Evolutionary conservation across 352 stramenopile genomes (phyloP), one percentile per base, ranked within the genome.

Genomic region (Globisporangium camurandrum): DNA sequence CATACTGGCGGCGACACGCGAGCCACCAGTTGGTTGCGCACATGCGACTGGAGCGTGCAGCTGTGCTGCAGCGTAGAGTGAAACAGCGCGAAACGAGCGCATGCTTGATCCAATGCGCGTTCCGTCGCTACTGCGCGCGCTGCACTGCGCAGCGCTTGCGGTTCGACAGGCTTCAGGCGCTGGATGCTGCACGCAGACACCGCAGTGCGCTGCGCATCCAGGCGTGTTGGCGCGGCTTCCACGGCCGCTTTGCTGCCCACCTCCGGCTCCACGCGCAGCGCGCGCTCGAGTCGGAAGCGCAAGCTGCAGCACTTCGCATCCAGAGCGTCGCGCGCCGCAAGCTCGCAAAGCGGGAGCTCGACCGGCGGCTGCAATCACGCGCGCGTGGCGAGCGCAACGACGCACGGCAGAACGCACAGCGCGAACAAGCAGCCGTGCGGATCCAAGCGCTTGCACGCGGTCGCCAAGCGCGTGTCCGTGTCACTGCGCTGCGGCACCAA

Each of bases 401-500:
- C 8, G 22, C 49, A 7, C 55, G 51, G 20, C 55, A 59, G 33
- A 19, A 71, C 7, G 69, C 78, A 2, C 64, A 71, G 4, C 66
- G 63, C 12, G 42, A 67, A 3, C 56, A 55, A 17, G 68, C 75
- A 9, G 79, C 77, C 14, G 46, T 84, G 16, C 50, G 57, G 10
- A 88, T 94, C 44, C 84, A 94, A 43, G 74, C 67, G 39, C 54
- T 85, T 2, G 68, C 75, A 11, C 78, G 81, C 10, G 82, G 82
- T 3, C 72, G 79, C 24, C 62, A 58, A 34, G 82, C 76, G 23
- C 64, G 79, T 1, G 54, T 66, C 46, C 20, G 59, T 20, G 69
- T 73, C 2, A 47, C 50, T 11, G 54, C 61, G 19, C 39, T 80
- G 34, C 66, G 71, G 11, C 54, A 55, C 0, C 58, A 69, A 26